Percentiles rank a stretch among this genome's conserved stretches.
phyloP scores from a whole-genome alignment of 768 basidiomycete species.

The Tricholoma matsutake region DNA sequence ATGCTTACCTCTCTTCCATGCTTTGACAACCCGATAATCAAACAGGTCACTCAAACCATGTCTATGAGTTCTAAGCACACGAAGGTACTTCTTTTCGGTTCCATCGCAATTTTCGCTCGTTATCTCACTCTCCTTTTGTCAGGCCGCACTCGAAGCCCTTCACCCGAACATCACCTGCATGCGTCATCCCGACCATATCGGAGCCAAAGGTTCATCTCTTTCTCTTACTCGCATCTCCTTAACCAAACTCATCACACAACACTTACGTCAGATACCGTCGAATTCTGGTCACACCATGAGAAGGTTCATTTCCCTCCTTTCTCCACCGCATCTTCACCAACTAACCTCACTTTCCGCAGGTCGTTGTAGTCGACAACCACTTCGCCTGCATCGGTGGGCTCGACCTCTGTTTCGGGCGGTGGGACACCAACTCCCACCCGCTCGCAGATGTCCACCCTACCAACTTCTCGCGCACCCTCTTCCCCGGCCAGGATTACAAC shows the following conservation, averaged over 20 bases:
- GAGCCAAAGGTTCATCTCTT: conserved; percentile 57
- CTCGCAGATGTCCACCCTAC: conserved; percentile 92
- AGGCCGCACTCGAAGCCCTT: conserved; percentile 76
- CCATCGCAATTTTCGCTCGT: background rate
- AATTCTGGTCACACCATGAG: conserved; percentile 93
- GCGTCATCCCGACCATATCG: conserved; percentile 89
- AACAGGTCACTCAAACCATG: conserved; percentile 87
- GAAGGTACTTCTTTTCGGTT: conserved; percentile 43
- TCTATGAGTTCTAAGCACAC: conserved; percentile 83
- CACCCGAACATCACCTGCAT: conserved; percentile 88
- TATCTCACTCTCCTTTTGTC: background rate
- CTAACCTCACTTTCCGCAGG: conserved; percentile 21
- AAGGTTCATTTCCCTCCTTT: conserved; percentile 41
- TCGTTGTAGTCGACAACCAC: conserved; percentile 86
- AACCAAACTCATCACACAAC: background rate
- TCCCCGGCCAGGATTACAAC: conserved; percentile 94
- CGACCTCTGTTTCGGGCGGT: conserved; percentile 95
- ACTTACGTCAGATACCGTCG: conserved; percentile 57
- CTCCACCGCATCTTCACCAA: conserved; percentile 5
- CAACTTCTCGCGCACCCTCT: conserved; percentile 75
- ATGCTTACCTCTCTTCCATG: background rate
- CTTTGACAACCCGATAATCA: background rate
- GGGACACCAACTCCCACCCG: conserved; percentile 91
- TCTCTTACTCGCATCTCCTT: background rate
- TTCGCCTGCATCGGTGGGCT: conserved; percentile 88